Evolutionary conservation across 768 basidiomycete species (phyloP), one percentile per base, ranked within the genome.

Genomic region (Lepiota brunneoincarnata): DNA sequence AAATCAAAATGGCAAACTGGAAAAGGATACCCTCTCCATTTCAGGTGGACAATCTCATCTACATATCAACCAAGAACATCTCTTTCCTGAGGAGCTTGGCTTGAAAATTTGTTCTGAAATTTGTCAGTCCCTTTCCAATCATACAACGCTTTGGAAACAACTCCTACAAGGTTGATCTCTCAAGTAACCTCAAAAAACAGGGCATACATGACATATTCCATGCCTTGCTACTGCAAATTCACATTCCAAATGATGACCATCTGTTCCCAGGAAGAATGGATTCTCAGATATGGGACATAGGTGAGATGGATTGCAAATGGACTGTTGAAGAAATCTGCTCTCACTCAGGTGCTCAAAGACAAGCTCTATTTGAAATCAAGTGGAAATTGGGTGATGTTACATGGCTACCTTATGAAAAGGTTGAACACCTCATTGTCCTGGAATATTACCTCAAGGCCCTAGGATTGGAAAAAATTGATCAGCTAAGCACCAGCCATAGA

Each of bases 151-250:
- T 47, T 23, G n/a, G 41, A 2, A 58, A 58, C 17, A 18, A 50
- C 17, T 61, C 57, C 4, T 58, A 46, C 20, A 3, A 43, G 12
- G 10, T 61, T 2, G 44, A 49, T 0, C 20, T 61, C 1, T 42
- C 60, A 2, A 9, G 6, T 7, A 15, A 23, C 9, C 55, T 70
- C 2, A 61, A 59, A 21, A 64, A 56, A 5, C 18, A 43, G n/a
- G 65, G 55, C 11, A 57, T 70, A 1, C 66, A 68, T 51, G 63
- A 67, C 3, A 65, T 62, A 0, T 76, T 75, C 59, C 73, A 78
- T 48, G 59, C 64, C 0, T 70, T 67, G 3, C 58, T 70, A 23
- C 61, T 77, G 0, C 11, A 59, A 0, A 57, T 56, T 2, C 64
- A 66, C 47, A n/a, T 57, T 1, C 58, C 69, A 0, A 77, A 75